Base-by-base conservation (phyloP, 2,329 filamentous ascomycete genomes). In the Gnomoniopsis sp. region DNA sequence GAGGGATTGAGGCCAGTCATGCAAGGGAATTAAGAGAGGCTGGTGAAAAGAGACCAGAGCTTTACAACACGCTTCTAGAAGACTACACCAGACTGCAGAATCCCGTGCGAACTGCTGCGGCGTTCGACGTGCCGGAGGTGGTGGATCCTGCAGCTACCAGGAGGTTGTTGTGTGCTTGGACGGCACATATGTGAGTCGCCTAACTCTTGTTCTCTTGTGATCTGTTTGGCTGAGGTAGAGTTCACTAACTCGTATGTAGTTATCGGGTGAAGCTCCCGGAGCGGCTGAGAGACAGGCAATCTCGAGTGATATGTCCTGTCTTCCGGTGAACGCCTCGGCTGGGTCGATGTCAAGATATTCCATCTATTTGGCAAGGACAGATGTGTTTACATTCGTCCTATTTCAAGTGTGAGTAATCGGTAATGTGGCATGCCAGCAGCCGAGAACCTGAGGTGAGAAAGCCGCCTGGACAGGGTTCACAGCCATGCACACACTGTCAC, bases 1-100 rank as follows among this genome's bases (percentile, higher is more conserved):
- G 85, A 2, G 85, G 85, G 0, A 87, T 88, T 36, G 84, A 88
- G 64, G 85, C 86, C 10, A 84, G 79, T 0, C 85, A 88, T 70
- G 76, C 81, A 1, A 79, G 81, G 57, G 85, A 88, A 63, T 68
- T 88, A 60, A 80, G 78, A 59, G 77, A 83, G 62, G 80, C 80
- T 30, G 77, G 80, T 58, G 79, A 77, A 55, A 66, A 75, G 26
- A 82, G 82, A 0, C 77, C 76, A 19, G 76, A 76, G 62, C 69
- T 77, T 46, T 87, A 86, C 63, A 73, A 75, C 44, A 80, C 85
- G 65, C 63, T 88, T 34, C 81, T 87, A 48, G 77, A 81, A 23
- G 83, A 86, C 67, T 88, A 88, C 67, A 71, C 76, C 38, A 73
- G 84, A 22, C 65, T 88, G 62, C 87, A 87, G 82, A 88, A 87